phyloP scores from a whole-genome alignment of 2,329 filamentous ascomycete genomes.

The Coniella vitis region DNA sequence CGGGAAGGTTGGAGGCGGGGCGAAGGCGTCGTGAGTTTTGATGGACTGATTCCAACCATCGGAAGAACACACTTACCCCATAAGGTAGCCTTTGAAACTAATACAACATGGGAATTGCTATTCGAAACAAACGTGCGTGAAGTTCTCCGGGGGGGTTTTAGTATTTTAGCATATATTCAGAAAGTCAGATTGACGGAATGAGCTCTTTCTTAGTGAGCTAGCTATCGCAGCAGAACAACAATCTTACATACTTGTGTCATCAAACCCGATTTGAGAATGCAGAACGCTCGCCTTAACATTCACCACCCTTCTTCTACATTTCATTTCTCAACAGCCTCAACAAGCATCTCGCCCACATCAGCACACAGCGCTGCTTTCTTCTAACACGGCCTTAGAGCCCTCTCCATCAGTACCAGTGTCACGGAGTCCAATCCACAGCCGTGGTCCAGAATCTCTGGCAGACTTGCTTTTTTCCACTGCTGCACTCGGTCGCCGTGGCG shows the following conservation, averaged over 20 bases:
- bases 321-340: conserved; percentile 33
- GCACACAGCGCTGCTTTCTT: conserved; percentile 38
- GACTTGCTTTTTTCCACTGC: conserved; percentile 20
- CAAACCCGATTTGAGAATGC: conserved; percentile 37
- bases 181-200: too few relatives aligned
- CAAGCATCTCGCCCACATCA: conserved; percentile 37
- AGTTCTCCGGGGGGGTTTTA: conserved; percentile 17
- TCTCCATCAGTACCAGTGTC: conserved; percentile 35
- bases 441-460: conserved; percentile 41
- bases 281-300: conserved; percentile 35
- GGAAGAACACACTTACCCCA: conserved; percentile 17
- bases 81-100: conserved; percentile 22
- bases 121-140: conserved; percentile 23
- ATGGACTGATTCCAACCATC: too few relatives aligned
- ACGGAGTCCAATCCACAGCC: conserved; percentile 48
- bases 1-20: conserved; percentile 33
- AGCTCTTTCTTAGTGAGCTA: too few relatives aligned
- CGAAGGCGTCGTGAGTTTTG: conserved; percentile 33
- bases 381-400: conserved; percentile 32
- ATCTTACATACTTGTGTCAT: too few relatives aligned
- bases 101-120: conserved; percentile 23
- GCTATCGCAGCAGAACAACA: too few relatives aligned
- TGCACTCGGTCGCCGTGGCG: too few relatives aligned
- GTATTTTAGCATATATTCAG: too few relatives aligned
- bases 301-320: conserved; percentile 35